phyloP scores from a whole-genome alignment of 1,139 yeast species.

The Spathaspora sp. region DNA sequence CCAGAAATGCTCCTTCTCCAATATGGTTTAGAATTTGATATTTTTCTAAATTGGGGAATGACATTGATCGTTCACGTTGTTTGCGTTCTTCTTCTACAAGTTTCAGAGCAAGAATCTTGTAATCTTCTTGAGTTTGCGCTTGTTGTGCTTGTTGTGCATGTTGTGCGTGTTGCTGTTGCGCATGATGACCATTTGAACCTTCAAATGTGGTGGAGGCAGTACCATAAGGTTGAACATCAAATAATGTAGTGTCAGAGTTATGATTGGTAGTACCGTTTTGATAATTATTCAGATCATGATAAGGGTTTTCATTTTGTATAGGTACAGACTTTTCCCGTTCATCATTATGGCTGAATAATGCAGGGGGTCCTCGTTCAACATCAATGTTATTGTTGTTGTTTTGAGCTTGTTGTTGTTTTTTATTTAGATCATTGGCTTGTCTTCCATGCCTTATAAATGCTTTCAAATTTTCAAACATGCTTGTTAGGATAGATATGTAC shows the following conservation, averaged over 20 bases:
- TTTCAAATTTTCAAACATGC: constrained; percentile 60
- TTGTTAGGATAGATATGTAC: too few species aligned
- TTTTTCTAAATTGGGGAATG: constrained; percentile 45
- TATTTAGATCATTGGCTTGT: constrained; percentile 55
- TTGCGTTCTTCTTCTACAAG: constrained; percentile 62
- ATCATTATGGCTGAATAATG: background rate
- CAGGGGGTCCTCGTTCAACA: background rate
- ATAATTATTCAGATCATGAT: background rate
- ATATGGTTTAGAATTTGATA: constrained; percentile 64
- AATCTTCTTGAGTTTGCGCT: constrained; percentile 18
- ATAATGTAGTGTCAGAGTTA: constrained; percentile 1
- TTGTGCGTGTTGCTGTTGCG: constrained; percentile 7
- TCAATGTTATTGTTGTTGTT: constrained; percentile 1
- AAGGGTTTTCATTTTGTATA: background rate
- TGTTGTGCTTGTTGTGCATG: constrained; percentile 1
- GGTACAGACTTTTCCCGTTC: background rate
- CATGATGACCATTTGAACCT: background rate
- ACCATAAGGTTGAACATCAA: background rate
- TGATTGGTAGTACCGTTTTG: background rate
- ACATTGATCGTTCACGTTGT: constrained; percentile 31
- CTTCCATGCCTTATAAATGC: constrained; percentile 85
- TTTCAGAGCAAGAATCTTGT: constrained; percentile 55
- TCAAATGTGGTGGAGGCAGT: background rate
- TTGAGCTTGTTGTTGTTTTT: constrained; percentile 13
- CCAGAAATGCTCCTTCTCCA: constrained; percentile 94